Base-by-base conservation (phyloP, 768 basidiomycete species). In the Amanita muscaria region DNA sequence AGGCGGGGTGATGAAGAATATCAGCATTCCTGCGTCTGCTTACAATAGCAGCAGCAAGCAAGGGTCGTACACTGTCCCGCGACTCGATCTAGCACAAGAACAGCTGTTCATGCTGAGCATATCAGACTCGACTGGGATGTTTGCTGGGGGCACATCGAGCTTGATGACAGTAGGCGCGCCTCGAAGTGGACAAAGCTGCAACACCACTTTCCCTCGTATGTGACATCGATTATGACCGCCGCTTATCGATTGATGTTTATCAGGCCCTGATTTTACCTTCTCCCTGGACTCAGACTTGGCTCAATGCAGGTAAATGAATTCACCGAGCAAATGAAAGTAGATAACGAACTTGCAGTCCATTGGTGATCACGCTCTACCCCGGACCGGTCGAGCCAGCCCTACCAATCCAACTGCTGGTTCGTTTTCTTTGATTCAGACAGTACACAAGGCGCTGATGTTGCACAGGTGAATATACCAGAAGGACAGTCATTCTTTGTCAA, bases 251-350 rank as follows among this genome's bases (percentile, higher is more conserved):
- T 19, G 15, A 5, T 7, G 7, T 29, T 29, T 16, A 6, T 10
- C 10, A 63, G 61, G 45, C 8, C 27, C 53, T 8, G 56, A 56
- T 40, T 63, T 63, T 46, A 53, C 57, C 33, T 63, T 52, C 41
- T 54, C 56, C 3, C 39, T 57, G 14, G 53, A 61, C 24, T 32
- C 41, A 4, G 46, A 53, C 31, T 43, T 63, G n/a, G 23, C 40
- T 16, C 56, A 61, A 44, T 63, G 61, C 58, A 50, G 51, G 61
- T 61, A 39, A 53, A 54, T 56, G n/a, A 11, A 18, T 4, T 29
- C 10, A 15, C 2, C 24, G n/a, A 11, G 2, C 9, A 18, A 11
- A 7, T 34, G 15, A 36, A 14, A 16, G 5, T 36, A 43, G 9
- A 39, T 46, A 18, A 45, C 38, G 27, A 29, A 29, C 12, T 12